These are phyloP conservation scores for Ophiostoma himal-ulmi DNA, from an alignment of 2,329 filamentous ascomycete species.

Conservation along the genomic window DNA sequence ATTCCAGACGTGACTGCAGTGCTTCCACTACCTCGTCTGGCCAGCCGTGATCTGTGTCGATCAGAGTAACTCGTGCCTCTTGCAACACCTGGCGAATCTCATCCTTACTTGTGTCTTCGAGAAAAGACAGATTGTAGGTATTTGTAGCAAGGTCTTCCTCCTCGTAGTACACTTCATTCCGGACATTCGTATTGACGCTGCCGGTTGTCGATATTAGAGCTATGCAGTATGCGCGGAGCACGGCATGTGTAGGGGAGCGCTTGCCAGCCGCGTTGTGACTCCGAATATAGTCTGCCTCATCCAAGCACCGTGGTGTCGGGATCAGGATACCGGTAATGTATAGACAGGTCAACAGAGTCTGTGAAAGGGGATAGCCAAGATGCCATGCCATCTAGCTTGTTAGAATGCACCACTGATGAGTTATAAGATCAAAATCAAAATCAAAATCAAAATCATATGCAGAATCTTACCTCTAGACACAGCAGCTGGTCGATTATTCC, in stretches of 20 bases:
- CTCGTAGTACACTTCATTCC: constrained; percentile 86
- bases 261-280: not conserved
- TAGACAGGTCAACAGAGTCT: constrained; percentile 87
- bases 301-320: constrained; percentile 57
- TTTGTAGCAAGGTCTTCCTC: constrained; percentile 97
- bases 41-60: constrained; percentile 37
- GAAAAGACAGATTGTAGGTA: constrained; percentile 73
- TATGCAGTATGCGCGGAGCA: constrained; percentile 80
- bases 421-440: no score
- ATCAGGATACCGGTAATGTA: constrained; percentile 81
- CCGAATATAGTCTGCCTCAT: constrained; percentile 58
- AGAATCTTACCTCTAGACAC: constrained; percentile 65
- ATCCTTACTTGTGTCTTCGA: constrained; percentile 56
- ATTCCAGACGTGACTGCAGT: constrained; percentile 57
- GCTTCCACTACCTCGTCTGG: constrained; percentile 45
- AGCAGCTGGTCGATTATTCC: constrained; percentile 93
- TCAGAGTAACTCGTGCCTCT: constrained; percentile 49
- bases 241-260: constrained; percentile 38
- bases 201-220: constrained; percentile 77
- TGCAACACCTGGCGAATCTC: constrained; percentile 52
- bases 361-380: constrained; percentile 87
- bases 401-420: not conserved
- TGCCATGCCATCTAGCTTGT: constrained; percentile 81
- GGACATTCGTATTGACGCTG: constrained; percentile 70
- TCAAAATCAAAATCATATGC: no score